Evolutionary conservation across 495 filamentous ascomycete genomes (phyloP), one percentile per base, ranked within the genome.

Genomic region (Lophiostoma macrostomum): DNA sequence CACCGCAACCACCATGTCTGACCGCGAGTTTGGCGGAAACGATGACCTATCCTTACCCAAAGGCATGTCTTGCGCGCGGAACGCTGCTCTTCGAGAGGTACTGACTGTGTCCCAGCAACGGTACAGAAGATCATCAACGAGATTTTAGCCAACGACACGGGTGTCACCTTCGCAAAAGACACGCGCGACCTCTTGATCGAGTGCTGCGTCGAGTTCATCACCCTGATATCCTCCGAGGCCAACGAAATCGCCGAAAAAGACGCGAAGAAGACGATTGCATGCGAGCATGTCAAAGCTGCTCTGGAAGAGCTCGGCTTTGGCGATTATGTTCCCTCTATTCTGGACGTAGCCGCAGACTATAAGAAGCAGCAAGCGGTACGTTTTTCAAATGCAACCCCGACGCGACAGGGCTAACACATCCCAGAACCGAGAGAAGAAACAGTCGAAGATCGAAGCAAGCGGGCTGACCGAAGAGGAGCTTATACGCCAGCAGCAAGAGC

Each of bases 191-290:
- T 96, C 4, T 80, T 98, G 35, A 97, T 97, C 72, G 93, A 97
- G 71, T 97, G 91, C 76, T 98, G 94, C 67, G 93, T 97, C 56
- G 93, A 98, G 67, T 98, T 97, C 74, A 96, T 98, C 69, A 96
- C 94, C 8, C 79, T 98, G 48, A 87, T 98, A 48, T 96, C 91
- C 20, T 93, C 88, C 29, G 90, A 98, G 73, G 94, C 93, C 7
- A 98, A 98, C 67, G 93, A 98, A 60, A 98, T 98, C 56, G 89
- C 90, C 13, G 93, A 98, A 71, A 95, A 91, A 64, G 93, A 98
- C 57, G 85, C 90, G 10, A 98, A 98, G 78, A 98, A 98, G 75
- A 98, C 93, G 0, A 98, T 98, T 48, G 91, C 90, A 0, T 90
- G 86, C 59, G 93, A 98, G 63, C 93, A 98, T 71, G 91, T 97